Conservation (phyloP, 2,329 filamentous ascomycete genomes). For the Colletotrichum gigasporum region DNA sequence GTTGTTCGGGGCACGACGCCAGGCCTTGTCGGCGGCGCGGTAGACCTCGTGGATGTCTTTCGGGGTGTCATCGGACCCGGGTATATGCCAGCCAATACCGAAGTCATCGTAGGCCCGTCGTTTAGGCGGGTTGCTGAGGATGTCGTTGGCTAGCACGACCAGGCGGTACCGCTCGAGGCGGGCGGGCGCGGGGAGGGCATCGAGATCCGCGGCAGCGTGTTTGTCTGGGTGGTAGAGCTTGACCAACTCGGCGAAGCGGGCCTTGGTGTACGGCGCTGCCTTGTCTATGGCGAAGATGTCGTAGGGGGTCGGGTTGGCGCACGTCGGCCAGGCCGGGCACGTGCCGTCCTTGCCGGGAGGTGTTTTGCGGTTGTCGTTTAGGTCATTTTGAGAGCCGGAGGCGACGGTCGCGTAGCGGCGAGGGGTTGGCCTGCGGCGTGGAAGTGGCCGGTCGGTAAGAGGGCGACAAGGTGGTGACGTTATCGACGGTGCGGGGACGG, state of each 20-base stretch:
- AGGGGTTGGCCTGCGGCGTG: background rate
- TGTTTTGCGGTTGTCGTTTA: background rate
- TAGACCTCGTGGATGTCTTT: constrained; percentile 43
- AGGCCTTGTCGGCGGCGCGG: constrained; percentile 54
- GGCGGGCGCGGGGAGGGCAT: constrained; percentile 52
- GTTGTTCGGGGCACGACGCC: constrained; percentile 58
- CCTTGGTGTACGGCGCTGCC: constrained; percentile 78
- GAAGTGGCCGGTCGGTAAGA: background rate
- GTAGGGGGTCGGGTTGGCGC: constrained; percentile 79
- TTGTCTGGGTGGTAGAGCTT: constrained; percentile 96
- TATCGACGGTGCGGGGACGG: constrained; percentile 32
- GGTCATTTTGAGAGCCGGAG: background rate
- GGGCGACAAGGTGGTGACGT: constrained; percentile 35
- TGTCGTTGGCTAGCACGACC: constrained; percentile 85
- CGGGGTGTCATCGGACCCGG: constrained; percentile 58
- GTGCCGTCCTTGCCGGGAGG: background rate
- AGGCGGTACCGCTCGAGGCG: constrained; percentile 91
- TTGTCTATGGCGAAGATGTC: constrained; percentile 76
- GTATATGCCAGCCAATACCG: constrained; percentile 77
- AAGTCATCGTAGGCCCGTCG: constrained; percentile 83
- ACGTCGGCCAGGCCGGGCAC: constrained; percentile 56
- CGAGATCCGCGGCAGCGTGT: constrained; percentile 42
- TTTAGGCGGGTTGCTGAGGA: constrained; percentile 83
- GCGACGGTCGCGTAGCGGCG: constrained; percentile 17
- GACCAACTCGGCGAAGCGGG: constrained; percentile 87